Conservation (phyloP, 352 stramenopile species). For the Thraustochytrium sp. region DNA sequence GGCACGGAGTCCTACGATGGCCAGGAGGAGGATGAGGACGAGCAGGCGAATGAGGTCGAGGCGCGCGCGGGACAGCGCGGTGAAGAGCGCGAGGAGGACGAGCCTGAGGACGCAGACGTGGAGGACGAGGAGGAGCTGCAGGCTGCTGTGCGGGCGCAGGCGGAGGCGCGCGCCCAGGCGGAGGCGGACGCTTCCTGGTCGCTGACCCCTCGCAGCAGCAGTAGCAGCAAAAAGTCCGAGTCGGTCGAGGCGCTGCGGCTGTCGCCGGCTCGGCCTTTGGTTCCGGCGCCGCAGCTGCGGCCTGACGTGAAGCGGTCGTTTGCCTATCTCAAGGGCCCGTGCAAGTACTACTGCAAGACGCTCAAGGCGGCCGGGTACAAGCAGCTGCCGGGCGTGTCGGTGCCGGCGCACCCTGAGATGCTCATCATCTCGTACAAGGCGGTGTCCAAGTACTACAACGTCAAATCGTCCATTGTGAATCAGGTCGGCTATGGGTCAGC, state of each 20-base stretch:
- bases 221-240: not conserved
- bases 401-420: not conserved
- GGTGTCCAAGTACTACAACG: not conserved
- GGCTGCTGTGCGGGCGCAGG: not conserved
- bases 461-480: conserved; percentile 29
- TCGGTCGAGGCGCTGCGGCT: not conserved
- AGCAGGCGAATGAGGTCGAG: not conserved
- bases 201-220: not conserved
- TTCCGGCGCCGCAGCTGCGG: not conserved
- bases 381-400: not conserved
- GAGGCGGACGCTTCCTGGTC: not conserved
- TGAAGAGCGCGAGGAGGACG: not conserved
- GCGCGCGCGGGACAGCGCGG: not conserved
- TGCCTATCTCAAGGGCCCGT: not conserved
- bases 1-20: not conserved
- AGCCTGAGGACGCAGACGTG: not conserved
- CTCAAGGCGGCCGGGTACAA: conserved; percentile 3
- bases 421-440: conserved; percentile 33
- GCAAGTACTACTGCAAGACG: conserved; percentile 23
- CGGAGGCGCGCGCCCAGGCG: not conserved
- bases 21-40: not conserved
- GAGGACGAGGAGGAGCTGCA: not conserved
- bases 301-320: not conserved
- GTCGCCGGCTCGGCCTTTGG: not conserved
- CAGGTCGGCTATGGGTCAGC: conserved; percentile 18